Evolutionary conservation across 164 flowering plant species (phyloP).

Genomic region (Kalanchoe fedtschenkoi): DNA sequence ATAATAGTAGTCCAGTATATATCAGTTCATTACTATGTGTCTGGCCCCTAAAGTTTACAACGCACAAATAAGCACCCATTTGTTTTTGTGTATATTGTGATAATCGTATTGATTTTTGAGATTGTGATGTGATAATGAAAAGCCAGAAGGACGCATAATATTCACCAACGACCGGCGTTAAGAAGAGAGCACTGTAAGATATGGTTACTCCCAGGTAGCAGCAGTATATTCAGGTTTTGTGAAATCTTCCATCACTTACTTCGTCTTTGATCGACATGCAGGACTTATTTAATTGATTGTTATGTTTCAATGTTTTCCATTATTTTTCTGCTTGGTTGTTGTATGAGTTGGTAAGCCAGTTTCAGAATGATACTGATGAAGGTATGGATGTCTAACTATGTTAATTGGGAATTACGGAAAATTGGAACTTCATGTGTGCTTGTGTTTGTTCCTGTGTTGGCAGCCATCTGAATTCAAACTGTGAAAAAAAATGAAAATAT

Average conservation of each 20-base stretch:
- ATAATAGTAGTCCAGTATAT: not conserved
- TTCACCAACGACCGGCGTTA: slow-evolving; percentile 72
- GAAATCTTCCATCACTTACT: not conserved
- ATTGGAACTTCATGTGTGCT: not conserved
- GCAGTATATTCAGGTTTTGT: slow-evolving; percentile 70
- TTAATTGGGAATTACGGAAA: not conserved
- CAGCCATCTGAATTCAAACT: not conserved
- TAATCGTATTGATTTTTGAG: not conserved
- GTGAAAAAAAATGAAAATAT: not conserved
- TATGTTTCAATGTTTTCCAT: not conserved
- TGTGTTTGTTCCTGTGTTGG: not conserved
- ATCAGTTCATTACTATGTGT: too few species aligned
- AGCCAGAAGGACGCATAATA: slow-evolving; percentile 30
- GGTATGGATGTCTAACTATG: slow-evolving; percentile 29
- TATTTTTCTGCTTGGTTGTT: slow-evolving; percentile 11
- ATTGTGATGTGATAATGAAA: not conserved
- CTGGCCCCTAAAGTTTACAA: too few species aligned
- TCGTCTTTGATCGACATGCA: not conserved
- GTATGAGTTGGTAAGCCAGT: slow-evolving; percentile 68
- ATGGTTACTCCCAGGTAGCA: slow-evolving; percentile 69
- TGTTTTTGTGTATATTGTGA: too few species aligned
- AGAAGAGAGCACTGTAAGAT: slow-evolving; percentile 66
- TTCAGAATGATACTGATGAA: slow-evolving; percentile 62
- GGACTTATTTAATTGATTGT: not conserved
- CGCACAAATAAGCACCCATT: too few species aligned